Evolutionary conservation across 768 basidiomycete species (phyloP).

Genomic region (Boletus reticulatus): DNA sequence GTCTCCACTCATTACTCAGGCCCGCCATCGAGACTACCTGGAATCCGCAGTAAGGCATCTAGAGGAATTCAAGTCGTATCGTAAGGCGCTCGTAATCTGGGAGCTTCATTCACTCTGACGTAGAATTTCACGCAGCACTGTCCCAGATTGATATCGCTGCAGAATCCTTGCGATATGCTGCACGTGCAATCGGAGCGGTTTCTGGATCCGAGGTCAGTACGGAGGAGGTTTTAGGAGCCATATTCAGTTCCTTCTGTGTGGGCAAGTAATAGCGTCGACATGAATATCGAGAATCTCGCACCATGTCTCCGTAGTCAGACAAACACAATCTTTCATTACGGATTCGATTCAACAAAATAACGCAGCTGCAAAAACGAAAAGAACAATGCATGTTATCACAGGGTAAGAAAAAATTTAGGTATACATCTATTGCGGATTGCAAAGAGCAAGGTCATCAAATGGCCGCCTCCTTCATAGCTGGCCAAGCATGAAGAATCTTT

Average conservation of each 20-base stretch:
- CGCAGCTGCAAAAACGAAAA: not conserved
- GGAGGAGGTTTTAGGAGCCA: slow-evolving; percentile 79
- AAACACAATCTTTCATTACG: slow-evolving; percentile 2
- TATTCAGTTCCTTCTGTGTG: slow-evolving; percentile 88
- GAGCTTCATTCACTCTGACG: not conserved
- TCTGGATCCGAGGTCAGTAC: slow-evolving; percentile 69
- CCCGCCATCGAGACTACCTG: slow-evolving; percentile 76
- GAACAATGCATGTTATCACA: not conserved
- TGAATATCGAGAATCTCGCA: not conserved
- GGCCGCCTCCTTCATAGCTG: not conserved
- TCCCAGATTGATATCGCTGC: slow-evolving; percentile 81
- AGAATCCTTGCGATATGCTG: slow-evolving; percentile 86
- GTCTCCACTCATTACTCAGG: slow-evolving; percentile 70
- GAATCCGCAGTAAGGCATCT: slow-evolving; percentile 51
- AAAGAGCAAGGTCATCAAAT: not conserved
- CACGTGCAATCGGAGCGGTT: slow-evolving; percentile 80
- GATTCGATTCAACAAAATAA: not conserved
- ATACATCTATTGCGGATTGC: not conserved
- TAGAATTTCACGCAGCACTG: slow-evolving; percentile 38
- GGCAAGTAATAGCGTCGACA: slow-evolving; percentile 53
- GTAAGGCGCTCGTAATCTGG: slow-evolving; percentile 18
- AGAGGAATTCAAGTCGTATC: slow-evolving; percentile 30
- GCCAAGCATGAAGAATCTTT: slow-evolving; percentile 15
- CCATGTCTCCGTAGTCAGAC: not conserved
- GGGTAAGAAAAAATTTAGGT: slow-evolving; percentile 6